Percentiles rank a stretch among this genome's conserved stretches.
Conservation (phyloP, 1,284 basidiomycete genomes). For the Irpex sp. region DNA sequence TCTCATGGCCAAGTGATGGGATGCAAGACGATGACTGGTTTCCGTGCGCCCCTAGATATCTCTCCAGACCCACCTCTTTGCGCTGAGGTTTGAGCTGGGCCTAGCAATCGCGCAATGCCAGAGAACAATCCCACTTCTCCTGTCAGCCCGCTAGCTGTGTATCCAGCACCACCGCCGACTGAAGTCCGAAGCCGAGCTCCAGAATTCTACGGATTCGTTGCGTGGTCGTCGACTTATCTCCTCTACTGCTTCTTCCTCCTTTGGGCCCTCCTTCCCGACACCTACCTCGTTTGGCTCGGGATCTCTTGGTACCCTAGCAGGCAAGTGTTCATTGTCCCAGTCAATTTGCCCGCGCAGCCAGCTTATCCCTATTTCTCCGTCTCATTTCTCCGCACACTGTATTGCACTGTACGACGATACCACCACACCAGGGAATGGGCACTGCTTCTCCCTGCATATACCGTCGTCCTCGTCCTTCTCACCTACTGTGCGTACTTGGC, state of each 20-base stretch:
- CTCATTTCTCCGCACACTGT: conserved; percentile 5
- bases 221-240: conserved; percentile 75
- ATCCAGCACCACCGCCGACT: conserved; percentile 38
- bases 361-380: conserved; percentile 18
- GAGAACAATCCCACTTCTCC: conserved; percentile 43
- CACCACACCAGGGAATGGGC: conserved; percentile 72
- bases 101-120: conserved; percentile 6
- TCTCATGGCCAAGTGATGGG: not conserved
- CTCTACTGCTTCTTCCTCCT: conserved; percentile 69
- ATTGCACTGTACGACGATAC: not conserved
- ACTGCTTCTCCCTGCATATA: conserved; percentile 78
- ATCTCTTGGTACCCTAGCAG: conserved; percentile 87
- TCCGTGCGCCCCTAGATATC: conserved; percentile 1
- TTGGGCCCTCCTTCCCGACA: conserved; percentile 53
- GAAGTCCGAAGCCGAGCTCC: conserved; percentile 59
- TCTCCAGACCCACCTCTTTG: conserved; percentile 1
- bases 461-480: conserved; percentile 68
- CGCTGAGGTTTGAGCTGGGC: not conserved
- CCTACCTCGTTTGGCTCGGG: conserved; percentile 58
- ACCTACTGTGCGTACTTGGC: conserved; percentile 80
- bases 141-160: conserved; percentile 49
- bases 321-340: conserved; percentile 37
- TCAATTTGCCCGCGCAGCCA: not conserved
- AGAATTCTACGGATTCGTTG: conserved; percentile 88
- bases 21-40: conserved; percentile 15